phyloP scores from a whole-genome alignment of 129 eudicot genomes.

The Escallonia herrerae region DNA sequence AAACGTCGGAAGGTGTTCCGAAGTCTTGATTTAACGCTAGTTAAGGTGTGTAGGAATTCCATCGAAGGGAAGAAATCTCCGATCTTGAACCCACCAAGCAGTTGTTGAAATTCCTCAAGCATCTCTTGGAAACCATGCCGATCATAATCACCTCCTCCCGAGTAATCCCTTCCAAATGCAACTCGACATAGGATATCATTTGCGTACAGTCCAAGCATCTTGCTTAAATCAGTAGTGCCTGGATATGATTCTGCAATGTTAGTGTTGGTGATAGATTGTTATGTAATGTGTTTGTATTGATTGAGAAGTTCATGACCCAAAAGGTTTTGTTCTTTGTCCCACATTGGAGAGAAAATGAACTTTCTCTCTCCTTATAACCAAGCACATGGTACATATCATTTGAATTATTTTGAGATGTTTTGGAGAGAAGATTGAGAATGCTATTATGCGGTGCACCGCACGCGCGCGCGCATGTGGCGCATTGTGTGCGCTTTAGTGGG shows the following conservation, averaged over 20 bases:
- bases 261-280: too few relatives aligned
- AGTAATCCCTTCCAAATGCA: conserved; percentile 29
- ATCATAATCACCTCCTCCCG: conserved; percentile 25
- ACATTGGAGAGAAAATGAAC: too few relatives aligned
- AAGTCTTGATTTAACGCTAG: conserved; percentile 19
- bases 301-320: too few relatives aligned
- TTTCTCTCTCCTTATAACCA: too few relatives aligned
- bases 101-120: conserved; percentile 26
- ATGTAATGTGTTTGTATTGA: too few relatives aligned
- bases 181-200: conserved; percentile 33
- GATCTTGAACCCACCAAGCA: conserved; percentile 35
- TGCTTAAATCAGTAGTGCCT: conserved; percentile 3
- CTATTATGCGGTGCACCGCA: too few relatives aligned
- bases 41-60: conserved; percentile 21
- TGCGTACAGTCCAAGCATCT: conserved; percentile 21
- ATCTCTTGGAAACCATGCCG: conserved; percentile 21
- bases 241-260: conserved; percentile 13
- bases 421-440: too few relatives aligned
- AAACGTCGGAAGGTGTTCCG: conserved; percentile 13
- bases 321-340: too few relatives aligned
- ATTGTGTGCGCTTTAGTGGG: too few relatives aligned
- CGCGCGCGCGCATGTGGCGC: too few relatives aligned
- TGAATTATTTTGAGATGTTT: too few relatives aligned
- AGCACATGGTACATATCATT: too few relatives aligned
- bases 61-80: conserved; percentile 42